Conservation (phyloP, 176 grass and related monocot species). For the Triticum urartu region DNA sequence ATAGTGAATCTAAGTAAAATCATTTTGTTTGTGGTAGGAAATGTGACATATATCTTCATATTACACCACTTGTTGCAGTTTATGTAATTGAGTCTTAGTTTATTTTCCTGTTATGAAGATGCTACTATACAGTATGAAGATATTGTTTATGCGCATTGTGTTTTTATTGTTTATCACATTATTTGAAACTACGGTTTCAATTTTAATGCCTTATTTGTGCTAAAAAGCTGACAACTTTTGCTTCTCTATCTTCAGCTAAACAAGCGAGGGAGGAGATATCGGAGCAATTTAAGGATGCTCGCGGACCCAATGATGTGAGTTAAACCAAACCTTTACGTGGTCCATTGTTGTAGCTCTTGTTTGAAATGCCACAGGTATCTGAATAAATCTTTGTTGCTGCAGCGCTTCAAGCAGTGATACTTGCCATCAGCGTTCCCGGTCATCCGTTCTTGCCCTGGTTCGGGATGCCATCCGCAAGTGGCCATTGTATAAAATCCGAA, state of each 20-base stretch:
- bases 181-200: not conserved
- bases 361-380: not conserved
- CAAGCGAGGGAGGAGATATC: conserved; percentile 42
- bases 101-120: not conserved
- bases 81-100: not conserved
- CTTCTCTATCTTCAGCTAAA: conserved; percentile 31
- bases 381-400: conserved; percentile 14
- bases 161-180: not conserved
- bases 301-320: conserved; percentile 43
- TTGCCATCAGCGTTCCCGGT: not conserved
- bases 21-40: not conserved
- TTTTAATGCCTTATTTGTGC: not conserved
- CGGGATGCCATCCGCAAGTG: not conserved
- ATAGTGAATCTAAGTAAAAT: not conserved
- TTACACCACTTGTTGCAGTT: not conserved
- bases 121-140: not conserved
- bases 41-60: not conserved
- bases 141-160: not conserved
- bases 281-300: conserved; percentile 38
- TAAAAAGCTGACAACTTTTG: not conserved
- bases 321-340: not conserved
- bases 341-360: not conserved
- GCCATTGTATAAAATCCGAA: not conserved
- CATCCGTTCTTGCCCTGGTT: not conserved
- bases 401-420: conserved; percentile 52